These are phyloP conservation scores for Adansonia grandidieri DNA, from an alignment of 441 rosid genomes.

Conservation along the genomic window DNA sequence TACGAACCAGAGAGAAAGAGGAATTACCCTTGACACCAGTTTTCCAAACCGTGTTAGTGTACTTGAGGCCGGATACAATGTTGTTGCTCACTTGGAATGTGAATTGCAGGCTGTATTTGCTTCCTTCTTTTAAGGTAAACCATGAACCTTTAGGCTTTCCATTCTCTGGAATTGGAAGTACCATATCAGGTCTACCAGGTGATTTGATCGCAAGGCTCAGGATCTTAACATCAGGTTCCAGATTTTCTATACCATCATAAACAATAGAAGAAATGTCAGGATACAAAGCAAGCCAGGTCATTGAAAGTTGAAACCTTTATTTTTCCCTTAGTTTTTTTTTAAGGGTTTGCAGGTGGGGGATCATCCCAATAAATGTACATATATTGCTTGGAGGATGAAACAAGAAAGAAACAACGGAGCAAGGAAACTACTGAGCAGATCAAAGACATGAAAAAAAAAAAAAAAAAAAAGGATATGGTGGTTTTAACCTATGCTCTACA, in stretches of 20 bases:
- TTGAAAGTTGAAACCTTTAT: not conserved
- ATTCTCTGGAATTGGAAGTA: conserved; percentile 46
- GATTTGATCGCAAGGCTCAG: conserved; percentile 52
- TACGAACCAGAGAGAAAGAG: not conserved
- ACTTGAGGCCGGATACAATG: conserved; percentile 57
- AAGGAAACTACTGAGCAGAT: not conserved
- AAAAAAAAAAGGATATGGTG: not conserved
- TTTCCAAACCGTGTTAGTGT: conserved; percentile 58
- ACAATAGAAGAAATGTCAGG: conserved; percentile 29
- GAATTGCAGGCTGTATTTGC: conserved; percentile 51
- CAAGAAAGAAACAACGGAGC: not conserved
- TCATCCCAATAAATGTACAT: not conserved
- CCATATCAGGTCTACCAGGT: conserved; percentile 47
- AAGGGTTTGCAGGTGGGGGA: not conserved
- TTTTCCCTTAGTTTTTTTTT: not conserved
- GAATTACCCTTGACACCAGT: conserved; percentile 55
- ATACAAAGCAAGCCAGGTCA: conserved; percentile 12
- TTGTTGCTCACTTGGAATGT: conserved; percentile 55
- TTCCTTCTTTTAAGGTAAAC: conserved; percentile 61
- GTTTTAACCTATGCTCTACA: not conserved
- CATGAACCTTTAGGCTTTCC: conserved; percentile 53
- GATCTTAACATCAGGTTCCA: conserved; percentile 58
- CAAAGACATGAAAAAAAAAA: not conserved
- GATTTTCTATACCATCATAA: conserved; percentile 38
- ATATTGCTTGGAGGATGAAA: not conserved